These are phyloP conservation scores for Trifolium dubium DNA, from an alignment of 306 rosid genomes.

Conservation along the genomic window DNA sequence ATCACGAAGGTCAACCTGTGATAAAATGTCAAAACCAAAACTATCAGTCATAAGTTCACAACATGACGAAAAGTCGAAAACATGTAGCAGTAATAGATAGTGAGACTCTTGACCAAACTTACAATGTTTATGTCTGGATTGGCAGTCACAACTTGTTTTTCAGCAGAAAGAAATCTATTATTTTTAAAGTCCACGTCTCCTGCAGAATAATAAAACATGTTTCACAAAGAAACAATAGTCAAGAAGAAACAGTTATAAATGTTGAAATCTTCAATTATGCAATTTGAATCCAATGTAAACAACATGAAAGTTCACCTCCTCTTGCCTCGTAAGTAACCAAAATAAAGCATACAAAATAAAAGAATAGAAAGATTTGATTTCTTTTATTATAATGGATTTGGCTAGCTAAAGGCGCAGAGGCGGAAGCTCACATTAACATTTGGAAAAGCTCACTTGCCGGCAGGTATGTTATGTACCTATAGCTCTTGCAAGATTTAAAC, in stretches of 20 bases:
- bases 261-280: not conserved
- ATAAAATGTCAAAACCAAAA: constrained; percentile 25
- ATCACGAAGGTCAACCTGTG: constrained; percentile 74
- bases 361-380: constrained; percentile 7
- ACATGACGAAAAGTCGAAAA: not conserved
- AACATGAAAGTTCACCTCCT: constrained; percentile 10
- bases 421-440: not conserved
- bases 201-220: constrained; percentile 47
- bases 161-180: constrained; percentile 76
- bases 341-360: constrained; percentile 13
- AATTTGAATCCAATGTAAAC: constrained; percentile 6
- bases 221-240: constrained; percentile 1
- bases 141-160: constrained; percentile 85
- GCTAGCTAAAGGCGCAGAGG: constrained; percentile 13
- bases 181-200: constrained; percentile 96
- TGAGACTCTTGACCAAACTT: constrained; percentile 41
- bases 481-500: constrained; percentile 94
- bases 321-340: constrained; percentile 33
- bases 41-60: not conserved
- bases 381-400: constrained; percentile 20
- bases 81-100: not conserved
- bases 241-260: constrained; percentile 4
- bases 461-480: constrained; percentile 56
- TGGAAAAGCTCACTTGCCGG: not conserved
- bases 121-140: constrained; percentile 85